Conservation (phyloP, 108 stramenopile genomes). For the Nannochloropsis granulata region DNA sequence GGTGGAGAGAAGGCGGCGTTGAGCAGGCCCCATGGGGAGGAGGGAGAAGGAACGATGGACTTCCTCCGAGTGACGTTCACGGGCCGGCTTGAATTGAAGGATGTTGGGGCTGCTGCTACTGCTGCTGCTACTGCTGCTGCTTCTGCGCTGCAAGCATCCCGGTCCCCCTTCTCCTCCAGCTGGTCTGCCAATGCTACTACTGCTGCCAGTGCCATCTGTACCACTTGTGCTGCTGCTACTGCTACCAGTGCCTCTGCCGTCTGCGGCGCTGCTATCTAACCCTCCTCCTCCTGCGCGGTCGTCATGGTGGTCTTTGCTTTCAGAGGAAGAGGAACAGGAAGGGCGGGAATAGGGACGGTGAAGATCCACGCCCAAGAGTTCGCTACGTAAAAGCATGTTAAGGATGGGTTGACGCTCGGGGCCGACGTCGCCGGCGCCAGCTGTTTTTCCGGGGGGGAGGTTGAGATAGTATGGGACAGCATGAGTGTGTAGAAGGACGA, state of each 20-base stretch:
- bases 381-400: conserved; percentile 30
- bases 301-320: not conserved
- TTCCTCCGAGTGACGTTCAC: not conserved
- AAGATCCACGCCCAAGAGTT: conserved; percentile 26
- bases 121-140: not conserved
- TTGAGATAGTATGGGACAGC: too few species aligned
- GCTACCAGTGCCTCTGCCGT: not conserved
- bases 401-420: conserved; percentile 13
- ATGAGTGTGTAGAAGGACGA: too few species aligned
- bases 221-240: not conserved
- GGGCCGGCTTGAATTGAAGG: conserved; percentile 1
- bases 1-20: conserved; percentile 20
- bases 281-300: not conserved
- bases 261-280: not conserved
- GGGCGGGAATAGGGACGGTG: not conserved
- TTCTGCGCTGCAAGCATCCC: not conserved
- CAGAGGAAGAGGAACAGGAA: too few species aligned
- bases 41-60: not conserved
- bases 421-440: not conserved
- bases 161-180: not conserved
- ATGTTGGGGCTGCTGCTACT: not conserved
- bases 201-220: not conserved
- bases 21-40: conserved; percentile 15
- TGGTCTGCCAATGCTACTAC: not conserved
- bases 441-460: not conserved